phyloP scores from a whole-genome alignment of 176 grass and related monocot genomes.

The Oryza coarctata region DNA sequence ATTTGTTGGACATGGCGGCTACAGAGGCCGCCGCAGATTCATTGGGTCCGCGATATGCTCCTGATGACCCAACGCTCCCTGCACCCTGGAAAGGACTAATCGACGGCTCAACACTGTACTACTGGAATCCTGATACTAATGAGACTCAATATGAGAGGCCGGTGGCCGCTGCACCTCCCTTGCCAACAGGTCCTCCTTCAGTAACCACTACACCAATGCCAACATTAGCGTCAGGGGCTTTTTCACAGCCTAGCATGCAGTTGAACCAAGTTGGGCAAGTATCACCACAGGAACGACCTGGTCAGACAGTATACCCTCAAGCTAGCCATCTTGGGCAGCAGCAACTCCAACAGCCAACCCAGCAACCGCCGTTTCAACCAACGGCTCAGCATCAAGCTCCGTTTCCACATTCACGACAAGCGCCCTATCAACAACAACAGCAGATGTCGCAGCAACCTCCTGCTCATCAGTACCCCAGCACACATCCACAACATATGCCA shows the following conservation, averaged over 20 bases:
- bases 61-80: conserved; percentile 80
- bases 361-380: conserved; percentile 44
- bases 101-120: conserved; percentile 74
- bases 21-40: conserved; percentile 47
- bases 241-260: conserved; percentile 34
- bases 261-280: conserved; percentile 35
- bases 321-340: conserved; percentile 25
- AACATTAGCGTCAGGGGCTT: conserved; percentile 30
- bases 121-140: conserved; percentile 97
- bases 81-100: conserved; percentile 85
- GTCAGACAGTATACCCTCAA: conserved; percentile 35
- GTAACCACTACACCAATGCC: conserved; percentile 24
- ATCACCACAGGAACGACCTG: conserved; percentile 30
- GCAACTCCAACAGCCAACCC: conserved; percentile 36
- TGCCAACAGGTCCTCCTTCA: conserved; percentile 43
- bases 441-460: conserved; percentile 49
- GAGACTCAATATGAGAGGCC: conserved; percentile 90
- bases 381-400: conserved; percentile 38
- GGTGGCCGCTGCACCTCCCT: background rate
- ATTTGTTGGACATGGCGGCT: conserved; percentile 44
- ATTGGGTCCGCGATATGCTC: conserved; percentile 68
- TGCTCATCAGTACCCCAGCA: conserved; percentile 32
- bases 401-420: conserved; percentile 45
- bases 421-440: conserved; percentile 49
- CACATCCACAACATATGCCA: conserved; percentile 29